phyloP scores from a whole-genome alignment of 2,329 filamentous ascomycete species.

The Ceratocystis cacaofunesta region DNA sequence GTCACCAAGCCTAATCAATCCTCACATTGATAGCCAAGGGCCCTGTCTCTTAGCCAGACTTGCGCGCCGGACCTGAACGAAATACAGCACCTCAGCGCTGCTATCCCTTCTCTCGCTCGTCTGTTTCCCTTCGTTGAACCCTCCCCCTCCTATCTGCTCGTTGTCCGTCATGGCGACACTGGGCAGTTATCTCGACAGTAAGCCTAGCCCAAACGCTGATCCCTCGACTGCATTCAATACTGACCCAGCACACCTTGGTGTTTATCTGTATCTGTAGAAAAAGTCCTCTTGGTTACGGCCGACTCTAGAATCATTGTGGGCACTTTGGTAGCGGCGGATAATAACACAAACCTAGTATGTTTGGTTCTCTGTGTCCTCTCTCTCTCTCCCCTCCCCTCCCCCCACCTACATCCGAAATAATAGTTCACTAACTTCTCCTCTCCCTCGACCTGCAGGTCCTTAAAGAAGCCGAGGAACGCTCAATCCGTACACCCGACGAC shows the following conservation, averaged over 20 bases:
- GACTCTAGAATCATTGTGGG: constrained; percentile 81
- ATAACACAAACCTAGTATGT: constrained; percentile 71
- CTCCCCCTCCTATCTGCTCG: background rate
- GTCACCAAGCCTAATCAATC: background rate
- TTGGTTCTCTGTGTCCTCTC: background rate
- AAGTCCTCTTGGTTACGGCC: constrained; percentile 78
- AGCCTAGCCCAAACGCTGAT: constrained; percentile 15
- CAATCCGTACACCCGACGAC: constrained; percentile 76
- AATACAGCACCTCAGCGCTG: background rate
- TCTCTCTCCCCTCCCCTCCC: background rate
- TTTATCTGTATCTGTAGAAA: constrained; percentile 42
- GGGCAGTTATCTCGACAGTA: constrained; percentile 33
- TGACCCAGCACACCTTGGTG: background rate
- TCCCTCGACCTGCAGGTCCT: constrained; percentile 46
- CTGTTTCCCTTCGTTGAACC: background rate
- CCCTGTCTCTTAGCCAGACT: background rate
- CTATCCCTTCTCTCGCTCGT: background rate
- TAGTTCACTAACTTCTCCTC: background rate
- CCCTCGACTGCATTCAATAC: background rate
- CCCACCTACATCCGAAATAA: constrained; percentile 21
- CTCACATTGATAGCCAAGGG: background rate
- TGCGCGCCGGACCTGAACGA: background rate
- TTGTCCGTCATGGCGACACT: constrained; percentile 28
- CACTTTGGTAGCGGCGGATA: constrained; percentile 70
- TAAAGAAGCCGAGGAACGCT: constrained; percentile 67